phyloP scores from a whole-genome alignment of 306 rosid genomes.

The Prunus mongolica region DNA sequence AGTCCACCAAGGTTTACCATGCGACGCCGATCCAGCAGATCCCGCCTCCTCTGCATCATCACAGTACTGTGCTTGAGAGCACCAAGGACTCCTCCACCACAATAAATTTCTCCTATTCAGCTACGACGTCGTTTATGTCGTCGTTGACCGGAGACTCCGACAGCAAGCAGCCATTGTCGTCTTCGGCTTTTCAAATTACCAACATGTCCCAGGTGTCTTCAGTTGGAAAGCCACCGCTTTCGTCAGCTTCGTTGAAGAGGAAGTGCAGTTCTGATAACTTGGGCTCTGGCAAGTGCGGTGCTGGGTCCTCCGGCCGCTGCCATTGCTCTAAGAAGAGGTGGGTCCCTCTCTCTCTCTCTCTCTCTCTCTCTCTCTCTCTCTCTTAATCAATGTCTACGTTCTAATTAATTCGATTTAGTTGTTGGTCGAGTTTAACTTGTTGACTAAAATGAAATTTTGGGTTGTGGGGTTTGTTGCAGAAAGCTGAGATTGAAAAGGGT shows the following conservation, averaged over 20 bases:
- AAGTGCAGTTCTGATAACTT: conserved; percentile 73
- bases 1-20: conserved; percentile 25
- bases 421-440: not conserved
- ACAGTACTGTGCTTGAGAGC: conserved; percentile 18
- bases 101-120: conserved; percentile 51
- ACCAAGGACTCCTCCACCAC: conserved; percentile 50
- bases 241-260: conserved; percentile 61
- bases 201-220: conserved; percentile 59
- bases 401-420: not conserved
- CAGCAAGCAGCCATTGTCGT: conserved; percentile 43
- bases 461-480: conserved; percentile 25
- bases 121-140: conserved; percentile 55
- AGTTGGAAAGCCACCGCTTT: conserved; percentile 71
- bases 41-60: conserved; percentile 40
- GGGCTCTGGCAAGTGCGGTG: conserved; percentile 65
- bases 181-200: conserved; percentile 63
- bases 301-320: conserved; percentile 59
- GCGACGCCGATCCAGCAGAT: conserved; percentile 84
- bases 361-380: too few relatives aligned
- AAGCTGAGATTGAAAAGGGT: conserved; percentile 68
- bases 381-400: not conserved
- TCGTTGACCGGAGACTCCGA: conserved; percentile 71
- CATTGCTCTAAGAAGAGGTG: conserved; percentile 87
- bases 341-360: not conserved
- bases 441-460: not conserved